These are phyloP conservation scores for Biscogniauxia marginata DNA, from an alignment of 2,329 filamentous ascomycete genomes.

Conservation along the genomic window DNA sequence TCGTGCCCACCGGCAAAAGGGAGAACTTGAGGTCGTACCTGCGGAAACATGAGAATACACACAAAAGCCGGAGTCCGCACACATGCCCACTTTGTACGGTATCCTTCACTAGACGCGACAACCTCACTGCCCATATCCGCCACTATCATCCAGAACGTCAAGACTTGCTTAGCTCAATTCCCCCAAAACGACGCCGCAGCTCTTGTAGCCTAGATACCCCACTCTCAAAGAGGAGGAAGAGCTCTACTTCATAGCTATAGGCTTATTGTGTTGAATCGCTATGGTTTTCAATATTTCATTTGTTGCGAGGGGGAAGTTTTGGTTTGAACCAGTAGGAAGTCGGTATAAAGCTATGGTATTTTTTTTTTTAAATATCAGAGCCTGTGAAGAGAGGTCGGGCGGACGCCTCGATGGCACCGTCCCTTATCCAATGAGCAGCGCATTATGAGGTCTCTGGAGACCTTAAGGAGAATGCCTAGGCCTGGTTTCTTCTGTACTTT, in stretches of 20 bases:
- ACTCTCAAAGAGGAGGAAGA: neutral
- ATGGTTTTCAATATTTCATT: neutral
- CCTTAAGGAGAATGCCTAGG: neutral
- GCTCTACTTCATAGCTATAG: neutral
- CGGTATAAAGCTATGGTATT: too few species aligned
- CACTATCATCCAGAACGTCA: neutral
- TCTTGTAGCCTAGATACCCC: neutral
- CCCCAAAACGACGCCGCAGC: neutral
- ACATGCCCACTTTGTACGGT: conserved; percentile 10
- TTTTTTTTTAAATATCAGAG: neutral
- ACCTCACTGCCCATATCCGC: conserved; percentile 7
- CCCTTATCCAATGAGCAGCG: neutral
- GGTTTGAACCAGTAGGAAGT: too few species aligned
- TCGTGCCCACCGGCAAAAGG: conserved; percentile 5
- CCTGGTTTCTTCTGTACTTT: neutral
- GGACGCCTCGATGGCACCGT: neutral
- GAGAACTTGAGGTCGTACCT: conserved; percentile 9
- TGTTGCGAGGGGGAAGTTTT: too few species aligned
- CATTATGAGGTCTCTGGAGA: neutral
- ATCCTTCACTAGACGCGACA: conserved; percentile 9
- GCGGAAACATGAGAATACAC: conserved; percentile 12
- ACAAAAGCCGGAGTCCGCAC: neutral
- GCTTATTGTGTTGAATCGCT: neutral
- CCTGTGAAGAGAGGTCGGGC: neutral
- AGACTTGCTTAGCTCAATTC: too few species aligned